Evolutionary conservation across 192 early-diverging fungal genomes (phyloP), one percentile per base, ranked within the genome.

Genomic region (Glomus cerebriforme): DNA sequence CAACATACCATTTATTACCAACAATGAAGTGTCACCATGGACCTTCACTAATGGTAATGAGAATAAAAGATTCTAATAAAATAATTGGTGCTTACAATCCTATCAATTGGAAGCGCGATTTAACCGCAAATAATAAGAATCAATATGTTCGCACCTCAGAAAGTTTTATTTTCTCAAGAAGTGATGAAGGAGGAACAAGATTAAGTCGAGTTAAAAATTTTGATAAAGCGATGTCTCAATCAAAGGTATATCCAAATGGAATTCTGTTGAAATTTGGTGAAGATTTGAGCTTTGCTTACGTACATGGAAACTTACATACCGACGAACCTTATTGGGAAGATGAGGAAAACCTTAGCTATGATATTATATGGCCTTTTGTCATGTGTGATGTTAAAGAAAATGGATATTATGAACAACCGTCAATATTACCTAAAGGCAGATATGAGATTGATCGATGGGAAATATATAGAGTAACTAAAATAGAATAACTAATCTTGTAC

Each of bases 71-170:
- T 31, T 24, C 68, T 3, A 37, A 13, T 9, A 15, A 43, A 27
- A 43, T 70, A 39, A 39, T 70, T 70, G 68, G 68, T 26, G 68
- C 68, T 39, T 70, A 70, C 43, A 70, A 70, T 70, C 68, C 68
- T 8, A 5, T 70, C 22, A 24, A 70, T 70, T 70, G 68, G 68
- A 70, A 37, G n/a, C 7, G 2, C 22, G 26, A 34, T 1, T 22
- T 8, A 45, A 15, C n/a, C n/a, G n/a, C 12, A 19, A 8, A 31
- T 65, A 8, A 10, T 64, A 35, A 70, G n/a, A 43, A 26, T 22
- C 6, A 45, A 26, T 70, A 70, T 39, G 34, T 7, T 22, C 0
- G 2, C 10, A 70, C 68, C 24, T 13, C 68, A 9, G 68, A 70
- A 35, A 70, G 68, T 45, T 70, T 70, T 45, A 70, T 70, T 70